Percentiles rank a stretch among this genome's conserved stretches.
These are phyloP conservation scores for Malania oleifera DNA, from an alignment of 164 flowering plant genomes.

Conservation along the genomic window DNA sequence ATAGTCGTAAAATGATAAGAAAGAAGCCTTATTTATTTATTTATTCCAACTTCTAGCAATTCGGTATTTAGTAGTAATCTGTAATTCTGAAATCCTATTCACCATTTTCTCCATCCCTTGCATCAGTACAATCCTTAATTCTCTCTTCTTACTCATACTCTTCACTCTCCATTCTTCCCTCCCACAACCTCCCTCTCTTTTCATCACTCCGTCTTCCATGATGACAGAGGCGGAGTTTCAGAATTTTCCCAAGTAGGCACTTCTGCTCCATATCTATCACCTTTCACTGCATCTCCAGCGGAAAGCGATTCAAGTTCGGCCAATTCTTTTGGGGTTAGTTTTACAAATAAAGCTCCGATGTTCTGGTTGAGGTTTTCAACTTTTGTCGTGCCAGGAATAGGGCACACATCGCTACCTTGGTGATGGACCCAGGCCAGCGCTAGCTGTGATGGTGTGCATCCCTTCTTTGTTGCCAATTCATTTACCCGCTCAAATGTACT, in stretches of 20 bases:
- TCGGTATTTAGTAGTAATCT: too few relatives aligned
- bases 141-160: too few relatives aligned
- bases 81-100: too few relatives aligned
- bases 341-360: not conserved
- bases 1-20: too few relatives aligned
- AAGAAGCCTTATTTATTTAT: too few relatives aligned
- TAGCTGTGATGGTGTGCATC: too few relatives aligned
- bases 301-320: slow-evolving; percentile 1
- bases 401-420: not conserved
- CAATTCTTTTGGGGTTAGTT: slow-evolving; percentile 1
- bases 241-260: not conserved
- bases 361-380: slow-evolving; percentile 6
- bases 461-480: slow-evolving; percentile 3
- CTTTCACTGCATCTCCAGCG: not conserved
- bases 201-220: slow-evolving; percentile 1
- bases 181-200: too few relatives aligned
- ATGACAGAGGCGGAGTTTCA: slow-evolving; percentile 2
- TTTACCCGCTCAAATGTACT: not conserved
- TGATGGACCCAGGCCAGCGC: slow-evolving; percentile 5
- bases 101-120: too few relatives aligned
- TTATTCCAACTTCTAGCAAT: too few relatives aligned
- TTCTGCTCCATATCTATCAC: not conserved
- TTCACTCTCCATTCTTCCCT: too few relatives aligned
- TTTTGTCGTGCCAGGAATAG: slow-evolving; percentile 5
- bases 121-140: too few relatives aligned